Base-by-base conservation (phyloP, 768 basidiomycete species). In the Plicaturopsis crispa region DNA sequence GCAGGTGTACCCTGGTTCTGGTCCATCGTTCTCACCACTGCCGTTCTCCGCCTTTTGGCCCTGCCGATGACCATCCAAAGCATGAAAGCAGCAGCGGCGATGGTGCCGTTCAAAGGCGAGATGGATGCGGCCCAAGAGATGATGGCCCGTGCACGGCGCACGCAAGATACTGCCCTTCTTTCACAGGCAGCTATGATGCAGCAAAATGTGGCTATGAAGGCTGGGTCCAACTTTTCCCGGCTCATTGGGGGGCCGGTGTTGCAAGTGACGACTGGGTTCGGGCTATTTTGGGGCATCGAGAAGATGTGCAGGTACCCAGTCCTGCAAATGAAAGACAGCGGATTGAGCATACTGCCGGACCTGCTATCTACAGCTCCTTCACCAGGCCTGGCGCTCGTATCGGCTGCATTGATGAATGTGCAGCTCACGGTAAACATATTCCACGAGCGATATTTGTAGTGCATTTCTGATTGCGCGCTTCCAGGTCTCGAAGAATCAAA, bases 1-100 rank as follows among this genome's bases (percentile, higher is more conserved):
- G 75, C 77, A 0, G 80, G 78, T 24, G 59, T 90, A 42, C 80
- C 84, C 0, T 92, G 90, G 88, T 85, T 85, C 64, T 76, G 79
- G 69, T 83, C 87, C 34, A 85, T 92, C 58, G 59, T 89, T 31
- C 63, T 61, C 4, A 76, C 78, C 20, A 75, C 80, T 19, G 39
- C 81, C 8, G 51, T 78, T 52, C 77, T 82, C 66, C 78, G 83
- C 16, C 35, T 72, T 14, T 33, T 70, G 35, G 66, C 84, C 33
- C 55, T 87, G 36, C 85, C 84, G 2, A 61, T 83, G 47, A 61
- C 72, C 18, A 60, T 88, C 35, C 62, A 64, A 38, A 69, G 70
- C 37, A 55, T 79, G 44, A 75, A 72, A 41, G 75, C 76, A 47
- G 62, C 74, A 2, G 72, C 80, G 2, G 67, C 72, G 12, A 61